A percentile compares a stretch with the other conserved stretches of the same genome.
phyloP scores from a whole-genome alignment of 2,329 filamentous ascomycete species.

The Trichoderma sp. region DNA sequence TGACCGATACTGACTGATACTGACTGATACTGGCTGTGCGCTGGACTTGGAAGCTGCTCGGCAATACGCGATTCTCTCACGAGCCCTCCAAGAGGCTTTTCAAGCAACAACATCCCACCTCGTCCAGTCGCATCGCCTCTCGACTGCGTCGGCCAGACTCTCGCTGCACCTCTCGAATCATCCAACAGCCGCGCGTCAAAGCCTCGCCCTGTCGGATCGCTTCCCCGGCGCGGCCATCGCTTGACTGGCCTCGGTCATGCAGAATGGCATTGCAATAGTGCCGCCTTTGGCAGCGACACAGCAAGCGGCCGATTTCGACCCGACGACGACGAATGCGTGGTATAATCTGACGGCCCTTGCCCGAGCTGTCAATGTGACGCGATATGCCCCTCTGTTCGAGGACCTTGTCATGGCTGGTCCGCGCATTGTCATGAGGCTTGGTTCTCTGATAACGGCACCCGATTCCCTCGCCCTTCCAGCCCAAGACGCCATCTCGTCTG shows the following conservation, averaged over 20 bases:
- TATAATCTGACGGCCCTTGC: constrained; percentile 46
- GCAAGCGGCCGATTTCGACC: constrained; percentile 1
- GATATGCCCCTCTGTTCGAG: constrained; percentile 61
- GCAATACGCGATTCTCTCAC: neutral
- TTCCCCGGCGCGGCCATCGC: constrained; percentile 13
- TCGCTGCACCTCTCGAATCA: neutral
- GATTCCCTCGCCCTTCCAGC: constrained; percentile 59
- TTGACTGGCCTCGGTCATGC: constrained; percentile 19
- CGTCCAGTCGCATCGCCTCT: neutral
- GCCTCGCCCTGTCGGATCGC: constrained; percentile 2
- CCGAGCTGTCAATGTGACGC: constrained; percentile 58
- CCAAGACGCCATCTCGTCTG: constrained; percentile 18
- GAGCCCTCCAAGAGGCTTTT: neutral
- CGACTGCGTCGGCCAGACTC: neutral
- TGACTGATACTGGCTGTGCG: too few species aligned
- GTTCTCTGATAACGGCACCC: constrained; percentile 58
- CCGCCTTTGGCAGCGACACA: constrained; percentile 16
- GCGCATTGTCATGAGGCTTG: constrained; percentile 65
- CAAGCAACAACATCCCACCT: neutral
- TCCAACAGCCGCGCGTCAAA: neutral
- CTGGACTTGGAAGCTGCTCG: neutral
- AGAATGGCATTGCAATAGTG: constrained; percentile 18
- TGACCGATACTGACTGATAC: too few species aligned
- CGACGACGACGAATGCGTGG: constrained; percentile 34
- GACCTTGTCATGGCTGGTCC: constrained; percentile 68